Evolutionary conservation across 2,329 filamentous ascomycete species (phyloP).

Genomic region (Diaporthe sp.): DNA sequence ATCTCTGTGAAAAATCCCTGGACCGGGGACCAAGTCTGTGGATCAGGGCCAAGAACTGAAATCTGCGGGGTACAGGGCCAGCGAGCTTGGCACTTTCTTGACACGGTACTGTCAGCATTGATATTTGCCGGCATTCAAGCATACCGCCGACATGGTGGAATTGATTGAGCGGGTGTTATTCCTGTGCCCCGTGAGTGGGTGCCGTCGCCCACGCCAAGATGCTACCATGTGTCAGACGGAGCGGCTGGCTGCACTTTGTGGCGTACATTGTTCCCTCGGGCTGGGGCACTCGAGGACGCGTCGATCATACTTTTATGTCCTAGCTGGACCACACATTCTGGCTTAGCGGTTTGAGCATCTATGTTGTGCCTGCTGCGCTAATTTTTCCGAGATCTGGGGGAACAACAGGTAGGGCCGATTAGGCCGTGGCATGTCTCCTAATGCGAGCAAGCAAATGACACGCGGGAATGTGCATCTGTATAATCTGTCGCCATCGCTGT

Average conservation of each 20-base stretch:
- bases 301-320: constrained; percentile 22
- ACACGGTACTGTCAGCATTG: constrained; percentile 6
- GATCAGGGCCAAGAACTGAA: constrained; percentile 29
- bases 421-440: not conserved
- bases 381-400: not conserved
- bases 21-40: constrained; percentile 37
- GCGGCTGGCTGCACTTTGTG: not conserved
- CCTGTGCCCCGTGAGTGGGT: not conserved
- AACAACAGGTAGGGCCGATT: constrained; percentile 8
- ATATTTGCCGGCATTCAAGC: constrained; percentile 24
- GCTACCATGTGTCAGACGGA: constrained; percentile 1
- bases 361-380: not conserved
- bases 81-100: constrained; percentile 21
- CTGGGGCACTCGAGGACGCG: not conserved
- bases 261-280: not conserved
- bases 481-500: not conserved
- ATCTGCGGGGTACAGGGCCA: constrained; percentile 34
- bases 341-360: not conserved
- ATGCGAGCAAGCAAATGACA: constrained; percentile 9
- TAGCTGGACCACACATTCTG: not conserved
- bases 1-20: not conserved
- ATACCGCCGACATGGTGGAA: not conserved
- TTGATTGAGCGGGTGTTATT: not conserved
- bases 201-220: constrained; percentile 3
- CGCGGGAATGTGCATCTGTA: not conserved